Evolutionary conservation across 1,284 basidiomycete genomes (phyloP).

Genomic region (Tilletiaria anomala): DNA sequence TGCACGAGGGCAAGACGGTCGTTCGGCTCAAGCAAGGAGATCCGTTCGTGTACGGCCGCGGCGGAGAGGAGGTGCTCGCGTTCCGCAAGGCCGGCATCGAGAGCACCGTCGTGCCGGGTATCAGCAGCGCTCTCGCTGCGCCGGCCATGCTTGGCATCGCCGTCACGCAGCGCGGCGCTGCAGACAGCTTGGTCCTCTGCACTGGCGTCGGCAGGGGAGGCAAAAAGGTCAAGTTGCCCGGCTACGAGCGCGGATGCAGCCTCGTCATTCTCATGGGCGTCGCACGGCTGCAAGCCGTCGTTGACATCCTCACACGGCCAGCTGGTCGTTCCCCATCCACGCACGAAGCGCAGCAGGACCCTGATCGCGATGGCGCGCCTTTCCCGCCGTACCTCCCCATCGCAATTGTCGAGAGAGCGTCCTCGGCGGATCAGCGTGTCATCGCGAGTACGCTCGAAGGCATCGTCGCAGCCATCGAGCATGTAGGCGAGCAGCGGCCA

Average conservation of each 20-base stretch:
- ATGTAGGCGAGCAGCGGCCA: slow-evolving; percentile 68
- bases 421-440: slow-evolving; percentile 76
- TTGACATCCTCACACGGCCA: slow-evolving; percentile 48
- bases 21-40: slow-evolving; percentile 94
- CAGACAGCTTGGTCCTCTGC: slow-evolving; percentile 74
- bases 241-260: slow-evolving; percentile 61
- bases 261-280: slow-evolving; percentile 87
- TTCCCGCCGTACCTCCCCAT: slow-evolving; percentile 71
- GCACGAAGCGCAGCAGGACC: slow-evolving; percentile 11
- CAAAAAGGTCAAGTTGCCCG: slow-evolving; percentile 66
- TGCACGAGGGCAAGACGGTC: slow-evolving; percentile 61
- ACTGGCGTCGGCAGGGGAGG: slow-evolving; percentile 84
- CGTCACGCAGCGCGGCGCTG: slow-evolving; percentile 84
- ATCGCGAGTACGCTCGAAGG: slow-evolving; percentile 63
- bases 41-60: slow-evolving; percentile 82
- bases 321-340: slow-evolving; percentile 4
- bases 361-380: slow-evolving; percentile 43
- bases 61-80: slow-evolving; percentile 83
- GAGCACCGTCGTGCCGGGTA: slow-evolving; percentile 70
- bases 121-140: slow-evolving; percentile 73
- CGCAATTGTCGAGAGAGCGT: slow-evolving; percentile 82
- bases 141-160: slow-evolving; percentile 80
- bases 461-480: slow-evolving; percentile 58
- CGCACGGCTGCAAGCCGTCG: slow-evolving; percentile 60
- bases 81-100: slow-evolving; percentile 73